Evolutionary conservation across 768 basidiomycete species (phyloP), one percentile per base, ranked within the genome.

Genomic region (Zangia roseola): DNA sequence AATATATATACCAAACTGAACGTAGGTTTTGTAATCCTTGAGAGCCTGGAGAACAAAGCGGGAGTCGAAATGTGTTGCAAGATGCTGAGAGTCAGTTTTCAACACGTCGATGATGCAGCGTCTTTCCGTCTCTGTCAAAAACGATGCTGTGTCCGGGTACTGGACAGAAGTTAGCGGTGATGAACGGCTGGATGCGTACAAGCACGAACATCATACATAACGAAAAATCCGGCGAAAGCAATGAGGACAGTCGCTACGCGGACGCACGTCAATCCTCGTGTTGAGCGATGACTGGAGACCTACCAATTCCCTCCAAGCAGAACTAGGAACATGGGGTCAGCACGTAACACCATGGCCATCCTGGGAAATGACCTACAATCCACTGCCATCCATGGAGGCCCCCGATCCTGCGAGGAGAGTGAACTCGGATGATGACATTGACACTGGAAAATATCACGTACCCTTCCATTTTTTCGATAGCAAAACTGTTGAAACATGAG

Each of bases 91-190:
- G 47, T 78, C 76, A 48, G 70, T 69, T 41, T 69, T 70, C 43
- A 78, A 61, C 68, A 73, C 68, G n/a, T 66, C 47, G 7, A 71
- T 50, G 9, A 78, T 62, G 38, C 68, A 61, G 24, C 49, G 47
- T 31, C 69, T 69, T 51, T 81, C 79, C 4, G 56, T 48, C 8
- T 68, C 63, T 8, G 69, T 73, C 45, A 81, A 60, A 64, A 80
- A 82, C 20, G 60, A 68, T 12, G 80, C 79, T 4, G 79, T 82
- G 50, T 75, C 72, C n/a, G 79, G 78, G 59, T 78, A 80, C 74
- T 76, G 45, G 1, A n/a, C 10, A 6, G 37, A 28, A 25, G 33
- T 49, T 19, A 21, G 33, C n/a, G 23, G 19, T 28, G 14, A n/a
- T 30, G 40, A 3, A 19, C 5, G 21, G 21, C 24, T 14, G 17